phyloP scores from a whole-genome alignment of 768 basidiomycete genomes.

The Royoungia palumana region DNA sequence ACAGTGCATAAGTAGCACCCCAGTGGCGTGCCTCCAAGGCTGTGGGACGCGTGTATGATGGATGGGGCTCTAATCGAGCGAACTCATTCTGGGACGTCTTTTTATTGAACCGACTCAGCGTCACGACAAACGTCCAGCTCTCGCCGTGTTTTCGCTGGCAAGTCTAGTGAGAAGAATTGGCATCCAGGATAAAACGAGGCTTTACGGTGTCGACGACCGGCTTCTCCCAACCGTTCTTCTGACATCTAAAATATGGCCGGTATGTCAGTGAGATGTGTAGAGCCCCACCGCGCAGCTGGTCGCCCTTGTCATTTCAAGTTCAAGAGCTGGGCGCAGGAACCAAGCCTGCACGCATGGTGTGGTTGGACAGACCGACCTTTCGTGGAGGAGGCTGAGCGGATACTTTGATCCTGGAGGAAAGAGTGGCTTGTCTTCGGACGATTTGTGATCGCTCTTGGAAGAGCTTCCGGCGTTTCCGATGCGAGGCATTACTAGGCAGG shows the following conservation, averaged over 20 bases:
- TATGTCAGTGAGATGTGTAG: constrained; percentile 2
- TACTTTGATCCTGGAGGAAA: constrained; percentile 86
- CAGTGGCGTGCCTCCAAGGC: constrained; percentile 85
- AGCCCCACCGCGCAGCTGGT: not conserved
- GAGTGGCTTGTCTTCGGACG: constrained; percentile 50
- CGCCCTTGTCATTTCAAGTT: not conserved
- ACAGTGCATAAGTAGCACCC: constrained; percentile 84
- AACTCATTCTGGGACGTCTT: constrained; percentile 67
- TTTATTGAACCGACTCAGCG: constrained; percentile 62
- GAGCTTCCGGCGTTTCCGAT: constrained; percentile 92
- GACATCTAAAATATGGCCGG: constrained; percentile 51
- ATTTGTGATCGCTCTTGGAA: constrained; percentile 42
- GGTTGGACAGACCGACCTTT: constrained; percentile 49
- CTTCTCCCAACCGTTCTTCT: constrained; percentile 87
- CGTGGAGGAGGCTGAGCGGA: constrained; percentile 73
- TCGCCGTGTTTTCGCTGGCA: constrained; percentile 44
- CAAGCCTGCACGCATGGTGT: not conserved
- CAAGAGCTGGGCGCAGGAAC: not conserved
- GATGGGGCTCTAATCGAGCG: constrained; percentile 71
- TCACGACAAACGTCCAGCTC: constrained; percentile 65
- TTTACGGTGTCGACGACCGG: constrained; percentile 73
- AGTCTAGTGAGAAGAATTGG: constrained; percentile 8
- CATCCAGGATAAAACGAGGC: not conserved
- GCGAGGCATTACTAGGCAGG: constrained; percentile 48
- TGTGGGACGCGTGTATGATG: constrained; percentile 62